phyloP scores from a whole-genome alignment of 306 rosid genomes.

The Citrullus mucosospermus region DNA sequence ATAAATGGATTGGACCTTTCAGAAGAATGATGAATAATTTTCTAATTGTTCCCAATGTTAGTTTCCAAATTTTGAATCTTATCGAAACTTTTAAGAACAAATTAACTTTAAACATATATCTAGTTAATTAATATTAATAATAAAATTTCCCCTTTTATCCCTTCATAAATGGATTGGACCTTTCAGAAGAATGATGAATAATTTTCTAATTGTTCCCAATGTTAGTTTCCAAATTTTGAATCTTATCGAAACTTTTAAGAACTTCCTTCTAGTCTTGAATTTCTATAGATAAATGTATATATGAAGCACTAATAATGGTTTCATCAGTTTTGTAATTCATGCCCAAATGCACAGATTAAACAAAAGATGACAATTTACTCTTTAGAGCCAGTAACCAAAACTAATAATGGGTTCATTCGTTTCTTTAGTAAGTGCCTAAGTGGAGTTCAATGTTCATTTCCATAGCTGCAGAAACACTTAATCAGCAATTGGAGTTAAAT shows the following conservation, averaged over 20 bases:
- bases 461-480: not conserved
- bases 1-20: no score
- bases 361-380: not conserved
- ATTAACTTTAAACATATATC: no score
- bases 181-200: no score
- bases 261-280: not conserved
- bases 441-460: not conserved
- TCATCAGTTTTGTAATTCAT: not conserved
- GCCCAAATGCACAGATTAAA: not conserved
- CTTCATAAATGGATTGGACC: no score
- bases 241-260: not conserved
- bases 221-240: not conserved
- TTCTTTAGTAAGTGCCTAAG: not conserved
- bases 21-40: no score
- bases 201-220: no score
- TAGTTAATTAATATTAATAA: no score
- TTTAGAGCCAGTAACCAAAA: not conserved
- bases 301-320: not conserved
- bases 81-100: not conserved
- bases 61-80: not conserved
- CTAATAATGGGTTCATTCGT: no score
- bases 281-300: not conserved
- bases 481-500: not conserved
- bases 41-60: no score
- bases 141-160: no score